Evolutionary conservation across 2,329 filamentous ascomycete species (phyloP).

Genomic region (Pseudocercospora musae): DNA sequence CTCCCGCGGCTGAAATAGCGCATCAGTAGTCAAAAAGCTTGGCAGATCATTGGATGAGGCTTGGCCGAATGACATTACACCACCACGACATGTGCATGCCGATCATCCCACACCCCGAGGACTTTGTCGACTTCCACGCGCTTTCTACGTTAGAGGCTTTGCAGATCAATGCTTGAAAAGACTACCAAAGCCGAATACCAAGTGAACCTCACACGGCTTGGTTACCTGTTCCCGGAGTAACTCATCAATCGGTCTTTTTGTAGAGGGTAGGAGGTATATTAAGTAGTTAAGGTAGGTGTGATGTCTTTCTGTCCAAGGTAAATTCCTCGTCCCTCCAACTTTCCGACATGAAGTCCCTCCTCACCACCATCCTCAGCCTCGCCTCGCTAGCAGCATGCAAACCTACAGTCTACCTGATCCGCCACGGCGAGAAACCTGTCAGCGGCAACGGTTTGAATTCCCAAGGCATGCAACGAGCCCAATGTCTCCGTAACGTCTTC

Average conservation of each 20-base stretch:
- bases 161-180: constrained; percentile 14
- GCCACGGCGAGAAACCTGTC: constrained; percentile 61
- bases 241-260: too few relatives aligned
- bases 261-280: too few relatives aligned
- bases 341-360: constrained; percentile 19
- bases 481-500: constrained; percentile 59
- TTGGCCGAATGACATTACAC: constrained; percentile 11
- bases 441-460: constrained; percentile 50
- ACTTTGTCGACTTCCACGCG: constrained; percentile 8
- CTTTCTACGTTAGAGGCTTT: constrained; percentile 9
- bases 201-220: neutral
- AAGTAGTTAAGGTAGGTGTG: too few relatives aligned
- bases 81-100: constrained; percentile 12
- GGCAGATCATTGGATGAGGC: constrained; percentile 2
- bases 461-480: constrained; percentile 54
- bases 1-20: neutral
- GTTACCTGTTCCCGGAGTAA: constrained; percentile 3
- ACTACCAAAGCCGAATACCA: neutral
- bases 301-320: too few relatives aligned
- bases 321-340: too few relatives aligned
- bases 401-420: constrained; percentile 60
- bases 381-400: constrained; percentile 22
- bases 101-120: constrained; percentile 12
- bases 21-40: neutral
- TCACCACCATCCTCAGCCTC: constrained; percentile 16